Percentiles rank a stretch among this genome's conserved stretches.
phyloP scores from a whole-genome alignment of 331 rosid genomes.

The Telfairia occidentalis region DNA sequence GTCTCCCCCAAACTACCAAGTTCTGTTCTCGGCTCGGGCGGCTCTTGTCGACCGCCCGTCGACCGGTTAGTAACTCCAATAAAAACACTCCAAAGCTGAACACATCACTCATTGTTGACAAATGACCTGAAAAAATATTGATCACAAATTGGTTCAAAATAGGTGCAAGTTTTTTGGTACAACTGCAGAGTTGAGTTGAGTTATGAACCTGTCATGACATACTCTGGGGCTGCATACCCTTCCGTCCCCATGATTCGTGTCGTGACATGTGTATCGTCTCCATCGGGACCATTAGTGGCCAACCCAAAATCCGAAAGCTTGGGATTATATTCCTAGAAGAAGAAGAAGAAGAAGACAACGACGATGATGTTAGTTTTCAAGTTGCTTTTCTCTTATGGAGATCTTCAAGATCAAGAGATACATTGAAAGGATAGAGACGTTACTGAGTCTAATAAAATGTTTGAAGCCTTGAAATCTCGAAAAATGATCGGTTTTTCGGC shows the following conservation, averaged over 20 bases:
- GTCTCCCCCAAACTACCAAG: conserved; percentile 88
- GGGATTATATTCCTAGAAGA: conserved; percentile 57
- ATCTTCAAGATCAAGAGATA: background rate
- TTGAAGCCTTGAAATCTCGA: conserved; percentile 84
- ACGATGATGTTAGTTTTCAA: background rate
- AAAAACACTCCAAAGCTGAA: conserved; percentile 84
- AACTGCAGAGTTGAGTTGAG: background rate
- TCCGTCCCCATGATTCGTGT: conserved; percentile 77
- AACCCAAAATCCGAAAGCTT: conserved; percentile 90
- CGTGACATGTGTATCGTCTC: conserved; percentile 51
- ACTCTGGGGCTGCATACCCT: conserved; percentile 98
- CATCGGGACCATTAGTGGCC: conserved; percentile 73
- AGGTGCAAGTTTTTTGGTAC: background rate
- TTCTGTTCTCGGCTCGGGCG: conserved; percentile 51
- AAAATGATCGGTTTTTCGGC: conserved; percentile 73
- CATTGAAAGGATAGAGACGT: background rate
- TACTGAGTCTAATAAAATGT: conserved; percentile 67
- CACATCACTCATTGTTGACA: conserved; percentile 78
- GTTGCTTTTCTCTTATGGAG: background rate
- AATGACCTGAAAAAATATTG: conserved; percentile 38
- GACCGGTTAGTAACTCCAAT: conserved; percentile 67
- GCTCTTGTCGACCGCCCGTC: conserved; percentile 55
- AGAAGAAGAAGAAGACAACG: background rate
- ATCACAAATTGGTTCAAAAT: background rate
- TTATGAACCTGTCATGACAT: conserved; percentile 50